Evolutionary conservation across 208 protist species (phyloP), one percentile per base, ranked within the genome.

Genomic region (Leishmania aethiopica): DNA sequence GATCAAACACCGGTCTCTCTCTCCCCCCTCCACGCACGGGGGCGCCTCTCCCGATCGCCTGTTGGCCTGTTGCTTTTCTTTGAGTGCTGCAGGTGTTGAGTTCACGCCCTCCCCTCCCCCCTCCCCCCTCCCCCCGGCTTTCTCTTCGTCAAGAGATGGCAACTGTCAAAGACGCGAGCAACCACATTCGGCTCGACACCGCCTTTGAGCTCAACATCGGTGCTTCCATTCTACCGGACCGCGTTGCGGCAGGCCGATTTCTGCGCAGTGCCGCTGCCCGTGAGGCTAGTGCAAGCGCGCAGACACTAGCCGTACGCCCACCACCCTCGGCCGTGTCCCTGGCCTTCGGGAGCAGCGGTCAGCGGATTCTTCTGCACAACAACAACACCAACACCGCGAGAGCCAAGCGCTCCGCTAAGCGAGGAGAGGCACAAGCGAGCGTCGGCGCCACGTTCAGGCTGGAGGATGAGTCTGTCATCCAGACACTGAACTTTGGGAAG

Each of bases 401-500:
- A 60, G 86, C 87, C 6, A 86, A 89, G 70, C 75, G 78, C 15
- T 91, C 85, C 28, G 86, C 84, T 6, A 89, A 88, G 82, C 87
- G 80, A 7, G 88, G 90, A 4, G 88, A 86, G 75, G 71, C 78
- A n/a, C 62, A 69, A 22, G 79, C 71, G n/a, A 79, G 71, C 55
- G 60, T 70, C 4, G 78, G 73, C 17, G 81, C 51, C 25, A 66
- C 79, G 45, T 37, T 77, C 15, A 67, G 59, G 0, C 57, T 78
- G 17, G 32, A 70, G 2, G 86, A 88, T 8, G 90, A 82, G 79
- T 76, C 84, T 81, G 87, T 87, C 7, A 49, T 96, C 47, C 88
- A 89, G 37, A 90, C 87, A 32, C 88, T 99, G 19, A 98, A 90
- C 82, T 97, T 99, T 84, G 97, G 97, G 75, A 90, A 94, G 55